Percentiles rank a stretch among this genome's conserved stretches.
These are phyloP conservation scores for Vaccinium corymbosum DNA, from an alignment of 148 eudicot genomes.

Conservation along the genomic window DNA sequence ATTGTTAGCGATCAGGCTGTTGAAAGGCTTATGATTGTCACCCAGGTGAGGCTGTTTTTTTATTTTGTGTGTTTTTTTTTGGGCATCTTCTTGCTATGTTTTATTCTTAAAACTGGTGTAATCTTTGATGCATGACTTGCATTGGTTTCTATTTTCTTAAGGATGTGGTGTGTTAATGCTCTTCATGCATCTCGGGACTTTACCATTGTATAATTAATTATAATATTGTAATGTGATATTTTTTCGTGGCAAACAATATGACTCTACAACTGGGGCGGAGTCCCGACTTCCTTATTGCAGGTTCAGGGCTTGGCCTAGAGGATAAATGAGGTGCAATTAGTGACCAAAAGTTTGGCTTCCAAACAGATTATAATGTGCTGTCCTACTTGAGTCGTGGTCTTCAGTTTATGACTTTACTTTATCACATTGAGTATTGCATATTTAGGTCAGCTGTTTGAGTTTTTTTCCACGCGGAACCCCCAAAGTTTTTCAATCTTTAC, in stretches of 20 bases:
- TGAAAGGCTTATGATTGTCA: constrained; percentile 89
- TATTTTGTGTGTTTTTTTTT: not conserved
- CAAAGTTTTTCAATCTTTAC: too few relatives aligned
- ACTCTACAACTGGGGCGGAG: not conserved
- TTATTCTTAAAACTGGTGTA: constrained; percentile 1
- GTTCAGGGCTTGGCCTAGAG: not conserved
- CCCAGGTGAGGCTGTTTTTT: constrained; percentile 55
- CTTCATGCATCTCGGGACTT: not conserved
- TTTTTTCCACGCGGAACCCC: too few relatives aligned
- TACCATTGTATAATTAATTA: not conserved
- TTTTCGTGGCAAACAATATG: not conserved
- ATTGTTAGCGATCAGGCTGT: constrained; percentile 62
- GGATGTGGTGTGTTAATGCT: not conserved
- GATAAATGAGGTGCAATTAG: not conserved
- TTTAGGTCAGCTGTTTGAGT: too few relatives aligned
- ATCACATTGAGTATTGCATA: too few relatives aligned
- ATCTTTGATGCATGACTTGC: not conserved
- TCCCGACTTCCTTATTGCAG: not conserved
- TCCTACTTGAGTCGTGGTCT: too few relatives aligned
- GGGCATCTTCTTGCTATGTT: not conserved
- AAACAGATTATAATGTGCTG: not conserved
- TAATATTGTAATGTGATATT: not conserved
- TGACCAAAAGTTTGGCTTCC: not conserved
- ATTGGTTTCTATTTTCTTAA: not conserved
- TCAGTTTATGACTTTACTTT: too few relatives aligned